Evolutionary conservation across 306 rosid species (phyloP).

Genomic region (Spatholobus suberectus): DNA sequence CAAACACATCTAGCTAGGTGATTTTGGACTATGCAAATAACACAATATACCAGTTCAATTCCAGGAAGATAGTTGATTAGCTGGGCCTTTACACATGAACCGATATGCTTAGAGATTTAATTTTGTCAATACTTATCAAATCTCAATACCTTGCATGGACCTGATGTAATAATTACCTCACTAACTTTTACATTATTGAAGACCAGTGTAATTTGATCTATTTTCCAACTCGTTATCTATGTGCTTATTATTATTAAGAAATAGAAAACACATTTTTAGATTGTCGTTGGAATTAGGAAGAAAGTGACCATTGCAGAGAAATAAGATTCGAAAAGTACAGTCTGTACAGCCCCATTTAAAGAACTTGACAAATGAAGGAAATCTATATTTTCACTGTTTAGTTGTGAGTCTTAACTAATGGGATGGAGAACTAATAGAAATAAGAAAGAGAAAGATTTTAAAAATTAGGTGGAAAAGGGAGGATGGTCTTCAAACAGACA

Average conservation of each 20-base stretch:
- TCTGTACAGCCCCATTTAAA: constrained; percentile 55
- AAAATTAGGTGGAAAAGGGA: constrained; percentile 55
- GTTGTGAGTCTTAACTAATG: constrained; percentile 51
- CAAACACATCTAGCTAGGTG: too few relatives aligned
- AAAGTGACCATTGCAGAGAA: constrained; percentile 69
- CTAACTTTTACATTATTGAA: constrained; percentile 31
- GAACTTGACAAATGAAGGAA: constrained; percentile 64
- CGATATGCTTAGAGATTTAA: constrained; percentile 48
- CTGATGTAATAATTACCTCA: constrained; percentile 68
- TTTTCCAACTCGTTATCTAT: background rate
- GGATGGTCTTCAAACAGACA: constrained; percentile 60
- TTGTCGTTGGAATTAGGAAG: constrained; percentile 64
- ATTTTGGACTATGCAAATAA: too few relatives aligned
- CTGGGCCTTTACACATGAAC: constrained; percentile 57
- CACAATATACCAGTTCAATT: constrained; percentile 50
- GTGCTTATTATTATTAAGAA: constrained; percentile 35
- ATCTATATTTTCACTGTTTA: constrained; percentile 68
- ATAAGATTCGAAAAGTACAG: constrained; percentile 53
- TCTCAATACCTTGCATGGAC: constrained; percentile 60
- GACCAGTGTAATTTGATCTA: background rate
- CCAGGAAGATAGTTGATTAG: constrained; percentile 48
- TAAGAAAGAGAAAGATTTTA: constrained; percentile 50
- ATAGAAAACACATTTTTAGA: constrained; percentile 50
- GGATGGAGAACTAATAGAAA: constrained; percentile 57
- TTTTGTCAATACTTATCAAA: constrained; percentile 48